Conservation (phyloP, 2,329 filamentous ascomycete genomes). For the Aspergillus awamori region DNA sequence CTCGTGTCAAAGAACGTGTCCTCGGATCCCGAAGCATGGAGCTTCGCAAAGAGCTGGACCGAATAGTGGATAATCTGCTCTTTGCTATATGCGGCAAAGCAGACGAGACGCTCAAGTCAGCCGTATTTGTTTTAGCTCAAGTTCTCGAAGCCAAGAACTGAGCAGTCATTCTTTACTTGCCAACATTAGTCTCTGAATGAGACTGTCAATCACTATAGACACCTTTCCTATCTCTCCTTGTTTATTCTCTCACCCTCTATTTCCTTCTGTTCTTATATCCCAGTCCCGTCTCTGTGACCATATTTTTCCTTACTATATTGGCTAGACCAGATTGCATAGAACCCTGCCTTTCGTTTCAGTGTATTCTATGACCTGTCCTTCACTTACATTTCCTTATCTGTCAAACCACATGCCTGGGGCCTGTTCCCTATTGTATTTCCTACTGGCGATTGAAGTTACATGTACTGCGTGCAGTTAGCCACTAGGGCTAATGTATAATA, state of each 20-base stretch:
- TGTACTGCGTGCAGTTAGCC: conserved; percentile 4
- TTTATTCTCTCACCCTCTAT: neutral
- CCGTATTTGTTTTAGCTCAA: conserved; percentile 41
- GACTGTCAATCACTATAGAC: conserved; percentile 8
- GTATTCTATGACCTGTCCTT: neutral
- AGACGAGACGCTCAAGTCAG: conserved; percentile 41
- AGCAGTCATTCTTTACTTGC: conserved; percentile 4
- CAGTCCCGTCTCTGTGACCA: neutral
- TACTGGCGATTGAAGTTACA: neutral
- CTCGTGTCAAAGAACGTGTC: conserved; percentile 33
- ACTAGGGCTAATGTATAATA: conserved; percentile 22
- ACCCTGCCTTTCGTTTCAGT: neutral
- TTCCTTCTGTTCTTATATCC: conserved; percentile 4
- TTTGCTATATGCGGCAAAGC: conserved; percentile 40
- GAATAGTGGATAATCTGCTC: conserved; percentile 41
- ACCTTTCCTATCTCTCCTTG: conserved; percentile 3
- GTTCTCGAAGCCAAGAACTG: conserved; percentile 40
- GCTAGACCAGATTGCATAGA: conserved; percentile 13
- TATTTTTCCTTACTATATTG: conserved; percentile 3
- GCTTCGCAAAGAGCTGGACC: conserved; percentile 36
- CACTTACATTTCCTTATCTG: neutral
- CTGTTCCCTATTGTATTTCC: conserved; percentile 4
- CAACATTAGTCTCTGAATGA: neutral
- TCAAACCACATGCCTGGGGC: conserved; percentile 3
- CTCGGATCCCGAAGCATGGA: conserved; percentile 35